These are phyloP conservation scores for Cryptococcus hybrid DNA, from an alignment of 1,284 basidiomycete species.

Conservation along the genomic window DNA sequence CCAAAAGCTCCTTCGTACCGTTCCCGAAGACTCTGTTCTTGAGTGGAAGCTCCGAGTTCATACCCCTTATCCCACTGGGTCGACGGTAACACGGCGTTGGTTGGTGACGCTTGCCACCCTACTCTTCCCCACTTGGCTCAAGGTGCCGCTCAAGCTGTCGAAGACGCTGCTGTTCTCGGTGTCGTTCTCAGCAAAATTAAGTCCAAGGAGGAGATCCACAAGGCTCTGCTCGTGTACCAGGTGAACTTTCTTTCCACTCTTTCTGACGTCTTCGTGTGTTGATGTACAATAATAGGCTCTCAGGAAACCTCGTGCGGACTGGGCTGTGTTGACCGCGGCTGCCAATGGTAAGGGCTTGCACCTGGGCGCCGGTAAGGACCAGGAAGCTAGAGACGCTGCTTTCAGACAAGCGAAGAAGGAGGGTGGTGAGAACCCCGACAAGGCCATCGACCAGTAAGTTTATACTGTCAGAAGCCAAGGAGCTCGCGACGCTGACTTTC, in stretches of 20 bases:
- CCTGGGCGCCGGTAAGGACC: constrained; percentile 30
- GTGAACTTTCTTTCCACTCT: not conserved
- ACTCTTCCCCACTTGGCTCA: constrained; percentile 45
- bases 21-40: constrained; percentile 43
- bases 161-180: constrained; percentile 47
- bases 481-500: too few species aligned
- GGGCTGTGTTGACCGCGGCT: constrained; percentile 42
- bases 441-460: constrained; percentile 65
- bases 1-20: constrained; percentile 45
- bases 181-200: constrained; percentile 42
- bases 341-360: constrained; percentile 46
- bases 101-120: constrained; percentile 43
- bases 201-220: constrained; percentile 39
- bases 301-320: constrained; percentile 48
- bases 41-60: constrained; percentile 50
- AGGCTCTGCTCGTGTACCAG: constrained; percentile 43
- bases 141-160: constrained; percentile 49
- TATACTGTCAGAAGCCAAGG: not conserved
- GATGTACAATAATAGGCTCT: constrained; percentile 20
- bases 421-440: constrained; percentile 50
- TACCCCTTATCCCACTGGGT: constrained; percentile 43
- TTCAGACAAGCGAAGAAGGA: constrained; percentile 23
- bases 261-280: not conserved
- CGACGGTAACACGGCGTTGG: constrained; percentile 30
- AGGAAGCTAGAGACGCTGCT: constrained; percentile 25